These are phyloP conservation scores for Sugiyamaella floridensis DNA, from an alignment of 805 yeast species.

Conservation along the genomic window DNA sequence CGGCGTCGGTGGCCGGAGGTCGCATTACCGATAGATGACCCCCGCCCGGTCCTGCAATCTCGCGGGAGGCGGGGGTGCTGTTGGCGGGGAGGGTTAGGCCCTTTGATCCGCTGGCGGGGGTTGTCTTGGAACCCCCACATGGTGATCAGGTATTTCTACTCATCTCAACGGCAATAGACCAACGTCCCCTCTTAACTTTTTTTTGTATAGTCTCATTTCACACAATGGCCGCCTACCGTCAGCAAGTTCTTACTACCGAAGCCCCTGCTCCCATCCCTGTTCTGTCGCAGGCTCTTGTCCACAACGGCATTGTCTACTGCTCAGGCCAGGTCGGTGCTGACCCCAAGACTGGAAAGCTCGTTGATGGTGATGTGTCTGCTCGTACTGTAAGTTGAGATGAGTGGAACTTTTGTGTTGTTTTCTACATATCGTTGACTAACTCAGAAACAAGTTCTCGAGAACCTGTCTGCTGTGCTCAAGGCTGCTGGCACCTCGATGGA, in stretches of 20 bases:
- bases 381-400: slow-evolving; percentile 10
- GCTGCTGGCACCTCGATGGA: slow-evolving; percentile 81
- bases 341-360: slow-evolving; percentile 32
- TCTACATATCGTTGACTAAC: not conserved
- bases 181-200: not conserved
- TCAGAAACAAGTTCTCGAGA: slow-evolving; percentile 32
- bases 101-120: not conserved
- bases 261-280: slow-evolving; percentile 92
- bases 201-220: not conserved
- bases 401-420: not conserved
- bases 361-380: slow-evolving; percentile 34
- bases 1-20: not conserved
- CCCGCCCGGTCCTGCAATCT: not conserved
- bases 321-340: slow-evolving; percentile 59
- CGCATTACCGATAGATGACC: not conserved
- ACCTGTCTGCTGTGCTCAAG: slow-evolving; percentile 54
- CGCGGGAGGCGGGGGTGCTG: not conserved
- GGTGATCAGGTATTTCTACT: not conserved
- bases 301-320: slow-evolving; percentile 62
- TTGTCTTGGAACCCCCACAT: not conserved
- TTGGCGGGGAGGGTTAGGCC: not conserved
- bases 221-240: slow-evolving; percentile 9
- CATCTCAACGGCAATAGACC: not conserved
- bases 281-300: slow-evolving; percentile 82
- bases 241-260: slow-evolving; percentile 49